These are phyloP conservation scores for Thelephora terrestris DNA, from an alignment of 1,284 basidiomycete species.

Conservation along the genomic window DNA sequence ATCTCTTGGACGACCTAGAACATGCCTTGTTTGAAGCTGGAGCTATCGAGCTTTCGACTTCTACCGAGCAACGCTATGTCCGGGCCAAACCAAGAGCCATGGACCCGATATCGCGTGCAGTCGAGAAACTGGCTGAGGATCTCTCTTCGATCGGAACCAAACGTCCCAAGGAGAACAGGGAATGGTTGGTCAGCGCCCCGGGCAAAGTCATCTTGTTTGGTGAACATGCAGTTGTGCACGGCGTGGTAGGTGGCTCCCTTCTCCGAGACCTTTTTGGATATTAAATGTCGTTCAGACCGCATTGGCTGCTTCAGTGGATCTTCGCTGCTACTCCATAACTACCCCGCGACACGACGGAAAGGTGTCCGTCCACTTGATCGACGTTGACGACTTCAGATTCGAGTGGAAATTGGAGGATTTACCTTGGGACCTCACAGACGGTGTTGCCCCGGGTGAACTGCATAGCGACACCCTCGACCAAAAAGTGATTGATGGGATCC, in stretches of 20 bases:
- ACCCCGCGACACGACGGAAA: conserved; percentile 68
- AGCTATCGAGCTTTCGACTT: conserved; percentile 57
- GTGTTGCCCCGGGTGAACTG: conserved; percentile 38
- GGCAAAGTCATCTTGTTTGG: conserved; percentile 99
- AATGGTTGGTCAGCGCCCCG: conserved; percentile 89
- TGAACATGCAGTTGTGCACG: conserved; percentile 98
- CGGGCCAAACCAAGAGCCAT: conserved; percentile 17
- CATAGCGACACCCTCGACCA: conserved; percentile 65
- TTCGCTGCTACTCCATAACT: conserved; percentile 88
- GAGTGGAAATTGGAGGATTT: conserved; percentile 79
- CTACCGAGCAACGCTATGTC: conserved; percentile 18
- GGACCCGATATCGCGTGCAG: conserved; percentile 46
- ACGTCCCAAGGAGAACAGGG: conserved; percentile 34
- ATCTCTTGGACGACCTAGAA: conserved; percentile 93
- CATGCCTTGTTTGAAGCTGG: conserved; percentile 87
- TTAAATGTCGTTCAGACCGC: conserved; percentile 55
- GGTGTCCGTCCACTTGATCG: conserved; percentile 71
- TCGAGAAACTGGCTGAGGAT: conserved; percentile 51
- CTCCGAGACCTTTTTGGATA: too few relatives aligned
- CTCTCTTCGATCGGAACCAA: conserved; percentile 17
- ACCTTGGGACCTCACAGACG: conserved; percentile 74
- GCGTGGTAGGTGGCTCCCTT: conserved; percentile 57
- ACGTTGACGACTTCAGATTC: conserved; percentile 68
- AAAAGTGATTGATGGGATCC: conserved; percentile 60
- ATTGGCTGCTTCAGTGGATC: conserved; percentile 88